Evolutionary conservation across 805 yeast species (phyloP), one percentile per base, ranked within the genome.

Genomic region (Yamadazyma kitorensis): DNA sequence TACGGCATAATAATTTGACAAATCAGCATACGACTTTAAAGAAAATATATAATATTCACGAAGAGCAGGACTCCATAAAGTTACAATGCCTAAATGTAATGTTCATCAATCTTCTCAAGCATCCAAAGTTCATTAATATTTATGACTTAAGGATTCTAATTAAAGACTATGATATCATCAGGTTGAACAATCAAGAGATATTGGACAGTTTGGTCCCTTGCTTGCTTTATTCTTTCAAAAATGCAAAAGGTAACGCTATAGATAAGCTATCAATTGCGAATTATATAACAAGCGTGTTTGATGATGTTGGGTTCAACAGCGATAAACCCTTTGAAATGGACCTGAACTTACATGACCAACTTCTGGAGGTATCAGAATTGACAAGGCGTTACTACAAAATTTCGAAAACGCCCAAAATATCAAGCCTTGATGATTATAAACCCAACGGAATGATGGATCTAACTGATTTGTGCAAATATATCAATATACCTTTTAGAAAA

Each of bases 391-490:
- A 19, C 7, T 7, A 7, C 22, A 6, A 19, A 19, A 19, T 19
- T 19, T 10, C 22, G 7, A 19, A 19, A 10, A 19, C n/a, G n/a
- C n/a, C n/a, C n/a, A n/a, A n/a, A n/a, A n/a, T n/a, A n/a, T n/a
- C n/a, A n/a, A n/a, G n/a, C n/a, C n/a, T 35, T 10, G 29, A 41
- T 2, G 30, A 17, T 15, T 39, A 25, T 17, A 37, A 34, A 21
- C 19, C 23, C 10, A 42, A 48, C 17, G 59, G 57, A 7, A 34
- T 44, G 7, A 33, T 59, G 10, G 48, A 50, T 16, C 47, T 50
- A 18, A 41, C 41, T 1, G 37, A 37, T 4, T 34, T 64, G 6
- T 53, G 60, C 34, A 17, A 36, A 3, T 61, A 55, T 34, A 53
- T 62, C 5, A 34, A 39, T 4, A n/a, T 27, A 6, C 34, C 30